Base-by-base conservation (phyloP, 2,329 filamentous ascomycete genomes). In the Alternaria sp. region DNA sequence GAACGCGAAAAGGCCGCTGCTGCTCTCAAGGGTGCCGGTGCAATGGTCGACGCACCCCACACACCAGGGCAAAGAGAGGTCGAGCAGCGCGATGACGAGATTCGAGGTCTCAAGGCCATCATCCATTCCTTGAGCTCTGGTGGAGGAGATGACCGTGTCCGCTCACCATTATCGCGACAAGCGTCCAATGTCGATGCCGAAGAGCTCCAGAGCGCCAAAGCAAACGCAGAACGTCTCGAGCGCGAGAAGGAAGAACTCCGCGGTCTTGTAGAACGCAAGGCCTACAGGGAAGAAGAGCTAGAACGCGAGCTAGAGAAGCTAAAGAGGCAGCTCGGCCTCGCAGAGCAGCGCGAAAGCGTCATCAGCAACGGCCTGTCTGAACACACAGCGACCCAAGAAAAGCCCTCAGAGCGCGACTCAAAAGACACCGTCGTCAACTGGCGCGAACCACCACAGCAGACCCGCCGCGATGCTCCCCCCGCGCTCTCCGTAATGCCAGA, bases 51-150 rank as follows among this genome's bases (percentile, higher is more conserved):
- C 53, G 77, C 73, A 9, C 77, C 79, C 36, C 71, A 74, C 19
- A 80, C 74, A 43, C 77, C 80, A 62, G 77, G 79, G 36, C 86
- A 87, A 46, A 93, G 93, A 79, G 93, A 97, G 67, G 81, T 98
- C 28, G 93, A 96, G 77, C 92, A 97, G 76, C 96, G 96, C 77
- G 95, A 99, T 74, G 96, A 99, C 73, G 96, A 99, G 83, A 98
- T 99, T 74, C 88, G 95, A 66, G 96, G 96, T 50, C 86, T 99
- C 68, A 99, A 98, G 81, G 95, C 96, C 46, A 98, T 99, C 76
- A 98, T 99, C 64, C 95, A 98, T 81, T 97, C 93, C 17, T 85
- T 99, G 40, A 97, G 93, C 78, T 87, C 93, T 65, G 93, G 93
- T 69, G 70, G 65, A 26, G 87, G 90, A 11, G 83, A 77, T 26